phyloP scores from a whole-genome alignment of 768 basidiomycete genomes.

The Podaxis sp. region DNA sequence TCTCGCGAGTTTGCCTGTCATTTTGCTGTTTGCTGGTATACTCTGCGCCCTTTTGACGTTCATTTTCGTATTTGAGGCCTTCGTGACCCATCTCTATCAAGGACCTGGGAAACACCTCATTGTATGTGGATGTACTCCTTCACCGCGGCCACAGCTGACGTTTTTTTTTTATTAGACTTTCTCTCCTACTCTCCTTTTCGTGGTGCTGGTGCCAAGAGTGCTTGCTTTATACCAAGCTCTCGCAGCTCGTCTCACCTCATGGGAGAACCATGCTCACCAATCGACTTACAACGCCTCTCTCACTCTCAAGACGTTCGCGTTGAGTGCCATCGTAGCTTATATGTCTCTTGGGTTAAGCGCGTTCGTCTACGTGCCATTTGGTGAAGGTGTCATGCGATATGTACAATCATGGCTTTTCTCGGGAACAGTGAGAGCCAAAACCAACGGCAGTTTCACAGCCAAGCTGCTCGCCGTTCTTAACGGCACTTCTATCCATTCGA shows the following conservation, averaged over 20 bases:
- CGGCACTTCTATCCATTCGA: slow-evolving; percentile 18
- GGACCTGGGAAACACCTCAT: slow-evolving; percentile 80
- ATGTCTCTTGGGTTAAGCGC: slow-evolving; percentile 90
- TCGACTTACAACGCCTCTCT: slow-evolving; percentile 74
- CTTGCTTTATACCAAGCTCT: slow-evolving; percentile 67
- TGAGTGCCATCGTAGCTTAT: slow-evolving; percentile 88
- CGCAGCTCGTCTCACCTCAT: slow-evolving; percentile 67
- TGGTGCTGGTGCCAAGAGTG: slow-evolving; percentile 74
- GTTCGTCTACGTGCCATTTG: slow-evolving; percentile 94
- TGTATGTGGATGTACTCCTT: slow-evolving; percentile 40
- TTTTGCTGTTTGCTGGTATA: slow-evolving; percentile 66
- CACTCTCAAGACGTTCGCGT: slow-evolving; percentile 86
- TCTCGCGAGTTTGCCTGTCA: slow-evolving; percentile 64
- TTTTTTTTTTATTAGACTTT: slow-evolving; percentile 47
- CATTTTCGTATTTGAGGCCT: slow-evolving; percentile 87
- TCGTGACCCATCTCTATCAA: slow-evolving; percentile 83
- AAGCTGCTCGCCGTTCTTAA: slow-evolving; percentile 25
- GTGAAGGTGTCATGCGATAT: slow-evolving; percentile 72
- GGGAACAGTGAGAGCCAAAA: slow-evolving; percentile 18
- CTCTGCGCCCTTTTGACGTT: slow-evolving; percentile 69
- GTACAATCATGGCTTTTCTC: slow-evolving; percentile 40
- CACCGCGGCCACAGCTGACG: background rate
- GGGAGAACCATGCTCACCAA: slow-evolving; percentile 90
- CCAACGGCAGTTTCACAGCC: slow-evolving; percentile 15
- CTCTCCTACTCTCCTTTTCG: slow-evolving; percentile 79